Conservation (phyloP, 140 eudicot species). For the Bidens hawaiensis region DNA sequence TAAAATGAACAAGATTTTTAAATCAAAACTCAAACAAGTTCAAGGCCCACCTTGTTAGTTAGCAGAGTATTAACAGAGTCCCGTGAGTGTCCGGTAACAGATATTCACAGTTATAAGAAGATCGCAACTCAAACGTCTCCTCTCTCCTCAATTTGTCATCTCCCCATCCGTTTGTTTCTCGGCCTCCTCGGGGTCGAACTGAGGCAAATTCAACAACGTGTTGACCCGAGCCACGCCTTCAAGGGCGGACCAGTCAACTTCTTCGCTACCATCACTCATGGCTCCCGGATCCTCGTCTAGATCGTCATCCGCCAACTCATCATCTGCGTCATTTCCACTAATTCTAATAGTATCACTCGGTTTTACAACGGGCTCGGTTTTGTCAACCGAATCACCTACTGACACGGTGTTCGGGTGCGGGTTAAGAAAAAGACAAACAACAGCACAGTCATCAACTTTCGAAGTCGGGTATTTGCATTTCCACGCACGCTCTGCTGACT, state of each 20-base stretch:
- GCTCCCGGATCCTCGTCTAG: constrained; percentile 18
- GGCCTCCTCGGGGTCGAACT: constrained; percentile 50
- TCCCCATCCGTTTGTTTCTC: constrained; percentile 14
- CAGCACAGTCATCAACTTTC: constrained; percentile 49
- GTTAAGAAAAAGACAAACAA: constrained; percentile 39
- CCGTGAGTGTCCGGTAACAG: no score
- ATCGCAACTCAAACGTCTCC: not conserved
- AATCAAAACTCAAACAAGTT: no score
- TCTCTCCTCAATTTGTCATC: constrained; percentile 23
- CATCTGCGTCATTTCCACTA: constrained; percentile 24
- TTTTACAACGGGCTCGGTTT: constrained; percentile 23
- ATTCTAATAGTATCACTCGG: not conserved
- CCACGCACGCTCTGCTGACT: constrained; percentile 49
- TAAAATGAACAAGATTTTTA: no score
- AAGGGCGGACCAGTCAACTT: constrained; percentile 70
- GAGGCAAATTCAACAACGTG: constrained; percentile 70
- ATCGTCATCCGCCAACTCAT: not conserved
- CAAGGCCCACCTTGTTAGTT: no score
- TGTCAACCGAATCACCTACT: constrained; percentile 6
- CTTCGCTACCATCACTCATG: constrained; percentile 11
- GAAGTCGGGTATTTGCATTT: constrained; percentile 45
- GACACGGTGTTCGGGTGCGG: constrained; percentile 20
- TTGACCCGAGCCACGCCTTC: constrained; percentile 89
- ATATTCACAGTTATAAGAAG: no score
- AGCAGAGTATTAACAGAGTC: no score